Conservation (phyloP, 2,329 filamentous ascomycete species). For the Pezizomycotina sp. region DNA sequence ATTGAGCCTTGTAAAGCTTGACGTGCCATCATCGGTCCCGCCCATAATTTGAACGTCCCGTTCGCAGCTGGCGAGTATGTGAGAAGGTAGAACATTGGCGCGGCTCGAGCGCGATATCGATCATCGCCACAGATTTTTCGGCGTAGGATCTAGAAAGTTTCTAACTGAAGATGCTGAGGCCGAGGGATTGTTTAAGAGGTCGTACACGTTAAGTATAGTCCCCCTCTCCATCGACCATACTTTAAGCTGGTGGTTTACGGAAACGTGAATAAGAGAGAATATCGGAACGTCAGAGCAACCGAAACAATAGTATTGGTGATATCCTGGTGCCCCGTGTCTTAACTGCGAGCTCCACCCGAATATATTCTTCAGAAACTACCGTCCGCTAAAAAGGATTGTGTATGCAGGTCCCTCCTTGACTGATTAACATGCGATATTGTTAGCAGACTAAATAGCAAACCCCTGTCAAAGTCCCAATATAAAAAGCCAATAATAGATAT, state of each 20-base stretch:
- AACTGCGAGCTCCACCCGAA: slow-evolving; percentile 23
- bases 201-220: slow-evolving; percentile 56
- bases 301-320: slow-evolving; percentile 24
- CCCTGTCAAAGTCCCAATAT: slow-evolving; percentile 19
- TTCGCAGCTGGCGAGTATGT: slow-evolving; percentile 78
- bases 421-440: slow-evolving; percentile 8
- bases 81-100: slow-evolving; percentile 46
- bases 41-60: slow-evolving; percentile 90
- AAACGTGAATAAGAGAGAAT: slow-evolving; percentile 52
- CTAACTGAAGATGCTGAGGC: slow-evolving; percentile 21
- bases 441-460: slow-evolving; percentile 26
- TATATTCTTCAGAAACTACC: slow-evolving; percentile 23
- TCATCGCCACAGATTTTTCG: slow-evolving; percentile 23
- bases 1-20: slow-evolving; percentile 29
- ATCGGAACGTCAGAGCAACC: slow-evolving; percentile 27
- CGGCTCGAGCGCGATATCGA: slow-evolving; percentile 33
- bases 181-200: slow-evolving; percentile 49
- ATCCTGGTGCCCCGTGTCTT: slow-evolving; percentile 23
- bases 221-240: slow-evolving; percentile 80
- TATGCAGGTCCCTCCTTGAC: slow-evolving; percentile 19
- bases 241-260: slow-evolving; percentile 72
- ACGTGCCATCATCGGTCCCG: slow-evolving; percentile 39
- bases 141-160: slow-evolving; percentile 24
- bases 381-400: slow-evolving; percentile 24
- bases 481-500: slow-evolving; percentile 13